Base-by-base conservation (phyloP, 768 basidiomycete genomes). In the Pilatotrama ljubarskyi region DNA sequence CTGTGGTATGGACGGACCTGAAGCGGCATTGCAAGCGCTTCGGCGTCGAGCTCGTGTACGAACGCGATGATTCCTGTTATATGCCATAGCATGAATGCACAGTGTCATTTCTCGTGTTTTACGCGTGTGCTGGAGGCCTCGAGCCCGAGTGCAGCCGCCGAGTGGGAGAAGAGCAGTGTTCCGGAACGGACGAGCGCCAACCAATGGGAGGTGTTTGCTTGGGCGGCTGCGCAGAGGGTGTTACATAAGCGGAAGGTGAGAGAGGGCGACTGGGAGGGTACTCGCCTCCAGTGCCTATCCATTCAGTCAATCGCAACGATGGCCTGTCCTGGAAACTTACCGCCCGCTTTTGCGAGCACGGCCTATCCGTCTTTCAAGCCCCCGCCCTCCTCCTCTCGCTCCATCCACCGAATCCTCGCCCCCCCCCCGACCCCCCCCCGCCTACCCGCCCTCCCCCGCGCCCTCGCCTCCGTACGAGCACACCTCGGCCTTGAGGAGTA, bases 211-310 rank as follows among this genome's bases (percentile, higher is more conserved):
- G 5, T 1, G 37, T 17, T 29, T 17, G 26, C 20, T 10, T 18
- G 54, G 42, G 59, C 59, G 59, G 11, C 59, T 51, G 53, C 4
- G 37, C 13, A 24, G 29, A 26, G 13, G 10, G 37, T 14, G 48
- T 63, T 59, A 63, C 49, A 51, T 63, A 51, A 63, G 53, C 56
- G 11, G 46, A 50, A 63, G 52, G 37, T 51, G 53, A 59, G 62
- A 44, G 54, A 51, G 49, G 41, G 58, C 37, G 65, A 66, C 65
- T 55, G 65, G 59, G 55, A 58, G 52, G 65, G 65, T 66, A 63
- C 65, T 66, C 65, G 42, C 56, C 17, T 41, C 51, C 24, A 52
- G 61, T 55, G 51, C 52, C 51, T 51, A 47, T 48, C 53, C 58
- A 59, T 59, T 53, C 51, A 58, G 51, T 51, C 37, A 48, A 61